A percentile compares a stretch with the other conserved stretches of the same genome.
These are phyloP conservation scores for Gautieria morchelliformis DNA, from an alignment of 768 basidiomycete genomes.

Conservation along the genomic window DNA sequence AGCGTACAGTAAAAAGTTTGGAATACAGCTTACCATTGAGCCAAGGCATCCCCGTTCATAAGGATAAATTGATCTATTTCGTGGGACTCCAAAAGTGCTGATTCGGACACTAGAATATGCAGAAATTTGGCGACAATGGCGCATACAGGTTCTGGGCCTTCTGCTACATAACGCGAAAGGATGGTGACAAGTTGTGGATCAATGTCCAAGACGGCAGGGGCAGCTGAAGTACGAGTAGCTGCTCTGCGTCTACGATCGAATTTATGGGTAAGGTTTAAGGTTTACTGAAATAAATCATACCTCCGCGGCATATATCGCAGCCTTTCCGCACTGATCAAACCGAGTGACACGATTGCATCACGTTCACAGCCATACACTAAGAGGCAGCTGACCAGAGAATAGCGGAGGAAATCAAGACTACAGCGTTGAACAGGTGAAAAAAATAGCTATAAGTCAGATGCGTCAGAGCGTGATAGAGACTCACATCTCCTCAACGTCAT, in stretches of 20 bases:
- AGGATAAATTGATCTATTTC: conserved; percentile 70
- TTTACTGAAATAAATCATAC: conserved; percentile 24
- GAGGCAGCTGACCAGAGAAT: conserved; percentile 52
- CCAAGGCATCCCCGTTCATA: conserved; percentile 48
- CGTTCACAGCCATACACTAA: conserved; percentile 61
- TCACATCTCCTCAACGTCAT: conserved; percentile 27
- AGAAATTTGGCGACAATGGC: conserved; percentile 54
- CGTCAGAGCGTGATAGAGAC: conserved; percentile 11
- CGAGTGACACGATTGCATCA: conserved; percentile 31
- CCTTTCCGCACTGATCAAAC: conserved; percentile 40
- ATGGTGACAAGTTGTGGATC: conserved; percentile 47
- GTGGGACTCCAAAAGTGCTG: conserved; percentile 50
- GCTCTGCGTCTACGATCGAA: conserved; percentile 36
- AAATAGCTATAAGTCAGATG: not conserved
- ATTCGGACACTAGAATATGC: conserved; percentile 46
- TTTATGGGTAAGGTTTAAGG: not conserved
- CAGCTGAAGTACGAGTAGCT: conserved; percentile 29
- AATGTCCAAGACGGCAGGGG: conserved; percentile 52
- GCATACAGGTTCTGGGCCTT: conserved; percentile 39
- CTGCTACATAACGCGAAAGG: conserved; percentile 40
- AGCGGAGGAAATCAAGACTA: conserved; percentile 45
- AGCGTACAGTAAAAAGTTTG: not conserved
- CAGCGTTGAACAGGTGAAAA: not conserved
- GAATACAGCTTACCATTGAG: conserved; percentile 39
- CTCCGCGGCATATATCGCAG: conserved; percentile 44